These are phyloP conservation scores for Pseudogymnoascus pannorum DNA, from an alignment of 2,329 filamentous ascomycete genomes.

Conservation along the genomic window DNA sequence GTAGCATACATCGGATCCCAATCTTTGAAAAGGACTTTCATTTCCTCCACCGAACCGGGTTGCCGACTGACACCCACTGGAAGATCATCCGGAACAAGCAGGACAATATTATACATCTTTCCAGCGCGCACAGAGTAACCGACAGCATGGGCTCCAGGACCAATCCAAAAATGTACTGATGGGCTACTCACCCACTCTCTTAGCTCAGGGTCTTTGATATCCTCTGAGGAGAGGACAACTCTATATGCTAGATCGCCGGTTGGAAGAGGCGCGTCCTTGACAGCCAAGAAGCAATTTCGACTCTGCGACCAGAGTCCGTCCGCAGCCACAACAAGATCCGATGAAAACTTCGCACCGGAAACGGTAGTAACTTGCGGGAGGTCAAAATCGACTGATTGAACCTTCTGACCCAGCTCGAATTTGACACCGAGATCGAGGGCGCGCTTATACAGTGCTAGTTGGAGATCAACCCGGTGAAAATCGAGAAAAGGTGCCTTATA, in stretches of 20 bases:
- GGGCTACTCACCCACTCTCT: slow-evolving; percentile 32
- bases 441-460: slow-evolving; percentile 35
- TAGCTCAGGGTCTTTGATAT: slow-evolving; percentile 36
- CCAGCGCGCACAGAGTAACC: slow-evolving; percentile 39
- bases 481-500: slow-evolving; percentile 34
- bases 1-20: slow-evolving; percentile 33
- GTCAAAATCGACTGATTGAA: slow-evolving; percentile 27
- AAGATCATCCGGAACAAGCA: slow-evolving; percentile 33
- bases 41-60: slow-evolving; percentile 35
- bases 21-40: slow-evolving; percentile 35
- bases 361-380: slow-evolving; percentile 18
- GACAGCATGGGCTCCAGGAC: slow-evolving; percentile 42
- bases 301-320: slow-evolving; percentile 36
- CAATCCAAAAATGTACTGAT: slow-evolving; percentile 41
- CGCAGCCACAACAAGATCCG: slow-evolving; percentile 35
- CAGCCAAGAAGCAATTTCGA: slow-evolving; percentile 34
- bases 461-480: slow-evolving; percentile 41
- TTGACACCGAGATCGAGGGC: slow-evolving; percentile 33
- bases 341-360: slow-evolving; percentile 20
- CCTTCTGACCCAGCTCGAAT: slow-evolving; percentile 32
- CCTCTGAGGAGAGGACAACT: slow-evolving; percentile 36
- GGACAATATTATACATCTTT: slow-evolving; percentile 39
- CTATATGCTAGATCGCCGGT: slow-evolving; percentile 41
- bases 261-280: slow-evolving; percentile 38
- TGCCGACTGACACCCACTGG: slow-evolving; percentile 31